These are phyloP conservation scores for Calamus simplicifolius DNA, from an alignment of 176 grass and related monocot species.

Conservation along the genomic window DNA sequence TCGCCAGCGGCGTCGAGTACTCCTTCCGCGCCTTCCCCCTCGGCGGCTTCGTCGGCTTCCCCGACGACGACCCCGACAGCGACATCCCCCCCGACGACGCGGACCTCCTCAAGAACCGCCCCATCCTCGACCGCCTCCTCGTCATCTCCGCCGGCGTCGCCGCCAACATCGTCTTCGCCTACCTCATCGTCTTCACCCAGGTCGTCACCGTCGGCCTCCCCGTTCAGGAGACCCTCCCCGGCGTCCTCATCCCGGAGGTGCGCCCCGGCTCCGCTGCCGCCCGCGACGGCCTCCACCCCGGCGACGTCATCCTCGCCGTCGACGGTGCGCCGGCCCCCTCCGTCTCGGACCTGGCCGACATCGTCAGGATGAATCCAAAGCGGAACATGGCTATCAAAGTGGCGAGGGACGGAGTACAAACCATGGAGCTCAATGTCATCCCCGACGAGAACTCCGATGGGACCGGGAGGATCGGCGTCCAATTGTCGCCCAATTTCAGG, in stretches of 20 bases:
- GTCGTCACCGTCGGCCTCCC: slow-evolving; percentile 80
- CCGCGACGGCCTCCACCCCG: slow-evolving; percentile 51
- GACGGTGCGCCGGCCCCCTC: slow-evolving; percentile 43
- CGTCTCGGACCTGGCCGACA: slow-evolving; percentile 51
- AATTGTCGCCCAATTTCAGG: slow-evolving; percentile 62
- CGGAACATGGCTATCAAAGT: slow-evolving; percentile 59
- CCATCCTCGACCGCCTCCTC: slow-evolving; percentile 74
- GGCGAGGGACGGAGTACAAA: background rate
- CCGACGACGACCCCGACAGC: slow-evolving; percentile 88
- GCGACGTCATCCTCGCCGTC: slow-evolving; percentile 71
- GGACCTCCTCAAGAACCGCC: slow-evolving; percentile 86
- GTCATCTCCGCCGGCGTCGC: slow-evolving; percentile 80
- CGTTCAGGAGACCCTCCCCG: slow-evolving; percentile 58
- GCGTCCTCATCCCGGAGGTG: slow-evolving; percentile 75
- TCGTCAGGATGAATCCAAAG: slow-evolving; percentile 59
- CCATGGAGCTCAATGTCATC: slow-evolving; percentile 48
- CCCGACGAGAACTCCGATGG: slow-evolving; percentile 70
- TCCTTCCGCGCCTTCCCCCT: slow-evolving; percentile 86
- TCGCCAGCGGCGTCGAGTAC: slow-evolving; percentile 73
- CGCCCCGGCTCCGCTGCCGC: slow-evolving; percentile 57
- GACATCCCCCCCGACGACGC: slow-evolving; percentile 65
- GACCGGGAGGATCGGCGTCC: slow-evolving; percentile 64
- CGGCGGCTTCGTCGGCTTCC: slow-evolving; percentile 91
- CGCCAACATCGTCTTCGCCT: slow-evolving; percentile 86
- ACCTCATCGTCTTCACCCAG: slow-evolving; percentile 68